Evolutionary conservation across 345 rosid species (phyloP).

Genomic region (Syzygium aromaticum): DNA sequence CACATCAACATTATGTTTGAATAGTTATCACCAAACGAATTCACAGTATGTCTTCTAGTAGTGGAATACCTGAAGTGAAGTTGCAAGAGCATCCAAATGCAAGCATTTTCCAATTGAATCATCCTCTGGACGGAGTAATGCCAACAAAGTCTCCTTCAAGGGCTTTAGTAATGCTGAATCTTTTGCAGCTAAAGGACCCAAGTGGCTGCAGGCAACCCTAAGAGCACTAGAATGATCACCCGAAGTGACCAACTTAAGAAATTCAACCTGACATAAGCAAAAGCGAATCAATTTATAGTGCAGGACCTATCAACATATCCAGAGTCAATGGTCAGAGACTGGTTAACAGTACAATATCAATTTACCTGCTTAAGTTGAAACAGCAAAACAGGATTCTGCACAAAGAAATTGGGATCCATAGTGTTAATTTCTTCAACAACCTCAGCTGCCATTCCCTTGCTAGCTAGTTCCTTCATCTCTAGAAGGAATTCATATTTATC

Average conservation of each 20-base stretch:
- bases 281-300: not conserved
- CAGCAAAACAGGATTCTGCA: conserved; percentile 53
- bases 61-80: conserved; percentile 70
- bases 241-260: conserved; percentile 60
- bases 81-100: conserved; percentile 66
- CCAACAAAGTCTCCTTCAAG: conserved; percentile 79
- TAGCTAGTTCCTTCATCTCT: conserved; percentile 72
- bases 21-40: not conserved
- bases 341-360: not conserved
- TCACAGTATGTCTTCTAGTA: not conserved
- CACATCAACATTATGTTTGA: not conserved
- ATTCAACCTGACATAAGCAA: conserved; percentile 60
- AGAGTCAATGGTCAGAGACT: not conserved
- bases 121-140: conserved; percentile 58
- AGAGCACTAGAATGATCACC: conserved; percentile 81
- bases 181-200: conserved; percentile 81
- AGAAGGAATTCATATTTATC: conserved; percentile 64
- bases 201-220: conserved; percentile 71
- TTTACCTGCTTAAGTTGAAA: conserved; percentile 95
- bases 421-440: conserved; percentile 64
- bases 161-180: conserved; percentile 64
- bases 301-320: not conserved
- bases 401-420: conserved; percentile 63
- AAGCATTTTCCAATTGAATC: conserved; percentile 46
- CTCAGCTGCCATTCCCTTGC: conserved; percentile 84